phyloP scores from a whole-genome alignment of 2,329 filamentous ascomycete genomes.

The Leptographium wingfieldii region DNA sequence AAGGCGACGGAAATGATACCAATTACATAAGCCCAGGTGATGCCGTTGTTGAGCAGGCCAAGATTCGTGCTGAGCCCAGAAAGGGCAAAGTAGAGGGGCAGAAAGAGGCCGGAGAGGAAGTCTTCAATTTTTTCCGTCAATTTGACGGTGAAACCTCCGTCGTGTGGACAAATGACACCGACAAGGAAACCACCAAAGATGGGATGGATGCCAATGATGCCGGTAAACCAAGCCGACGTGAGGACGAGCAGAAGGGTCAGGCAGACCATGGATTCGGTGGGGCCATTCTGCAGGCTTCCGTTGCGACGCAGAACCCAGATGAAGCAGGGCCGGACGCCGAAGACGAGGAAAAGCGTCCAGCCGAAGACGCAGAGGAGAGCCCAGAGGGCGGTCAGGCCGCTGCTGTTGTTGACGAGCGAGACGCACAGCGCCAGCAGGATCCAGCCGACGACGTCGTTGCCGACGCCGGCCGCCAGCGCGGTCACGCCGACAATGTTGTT shows the following conservation, averaged over 20 bases:
- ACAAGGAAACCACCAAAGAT: slow-evolving; percentile 91
- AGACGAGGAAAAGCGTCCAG: slow-evolving; percentile 65
- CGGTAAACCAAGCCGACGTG: slow-evolving; percentile 73
- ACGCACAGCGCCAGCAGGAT: slow-evolving; percentile 87
- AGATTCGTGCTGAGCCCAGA: slow-evolving; percentile 84
- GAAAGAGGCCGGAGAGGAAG: slow-evolving; percentile 67
- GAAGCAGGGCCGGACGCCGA: slow-evolving; percentile 60
- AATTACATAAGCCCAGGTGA: slow-evolving; percentile 82
- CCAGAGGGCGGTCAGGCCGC: slow-evolving; percentile 71
- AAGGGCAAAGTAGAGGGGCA: slow-evolving; percentile 87
- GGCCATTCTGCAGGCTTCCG: slow-evolving; percentile 74
- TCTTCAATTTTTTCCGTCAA: slow-evolving; percentile 92
- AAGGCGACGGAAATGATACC: slow-evolving; percentile 75
- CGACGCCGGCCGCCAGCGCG: slow-evolving; percentile 78
- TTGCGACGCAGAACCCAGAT: slow-evolving; percentile 60
- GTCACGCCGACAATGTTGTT: slow-evolving; percentile 76
- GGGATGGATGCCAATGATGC: slow-evolving; percentile 78
- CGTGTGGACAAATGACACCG: slow-evolving; percentile 80
- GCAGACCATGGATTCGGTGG: slow-evolving; percentile 72
- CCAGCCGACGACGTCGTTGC: slow-evolving; percentile 88
- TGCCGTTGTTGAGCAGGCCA: slow-evolving; percentile 67
- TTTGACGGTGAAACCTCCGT: slow-evolving; percentile 81
- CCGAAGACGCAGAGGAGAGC: slow-evolving; percentile 65
- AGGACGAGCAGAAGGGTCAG: slow-evolving; percentile 71
- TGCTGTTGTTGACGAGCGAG: slow-evolving; percentile 77